Base-by-base conservation (phyloP, 371 early-diverging fungal genomes). In the Umbelopsis sp. region DNA sequence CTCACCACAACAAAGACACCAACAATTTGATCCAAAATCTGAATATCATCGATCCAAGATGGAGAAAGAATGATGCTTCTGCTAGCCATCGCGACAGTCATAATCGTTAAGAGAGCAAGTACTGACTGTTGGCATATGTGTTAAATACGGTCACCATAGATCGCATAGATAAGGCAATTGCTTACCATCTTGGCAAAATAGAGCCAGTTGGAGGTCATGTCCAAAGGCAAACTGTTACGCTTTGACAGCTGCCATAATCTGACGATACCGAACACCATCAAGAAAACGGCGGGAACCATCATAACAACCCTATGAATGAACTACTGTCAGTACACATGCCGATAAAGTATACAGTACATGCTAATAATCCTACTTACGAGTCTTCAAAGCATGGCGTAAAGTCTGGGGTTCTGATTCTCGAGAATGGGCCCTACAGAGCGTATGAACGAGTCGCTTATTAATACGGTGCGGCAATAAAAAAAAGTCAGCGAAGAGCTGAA, bases 371-470 rank as follows among this genome's bases (percentile, higher is more conserved):
- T 41, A 71, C 76, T 63, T 82, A 87, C 83, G 82, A 81, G 71
- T 91, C 86, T 72, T 92, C 91, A 68, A 90, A 93, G 74, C 94
- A 93, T 25, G 89, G 87, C 12, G 91, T 88, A 45, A 92, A 89
- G 75, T 93, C 92, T 11, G 90, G 82, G 9, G 81, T 68, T 32
- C 90, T 82, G 14, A 73, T 67, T 18, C 65, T 66, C 37, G 86
- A 84, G 78, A 86, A 87, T 1, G 94, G 92, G 18, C 94, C 92
- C 91, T 90, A 75, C 50, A 69, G 67, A 37, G 29, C 16, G 29
- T 14, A n/a, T 37, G 32, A 44, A 41, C 2, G 41, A 41, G 41
- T 45, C 35, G 20, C 32, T 64, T 65, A 50, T 65, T 44, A 20
- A 63, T 69, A 50, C 38, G 38, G 1, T 12, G 4, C 46, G 24